phyloP scores from a whole-genome alignment of 768 basidiomycete genomes.

The Lactifluus subvellereus region DNA sequence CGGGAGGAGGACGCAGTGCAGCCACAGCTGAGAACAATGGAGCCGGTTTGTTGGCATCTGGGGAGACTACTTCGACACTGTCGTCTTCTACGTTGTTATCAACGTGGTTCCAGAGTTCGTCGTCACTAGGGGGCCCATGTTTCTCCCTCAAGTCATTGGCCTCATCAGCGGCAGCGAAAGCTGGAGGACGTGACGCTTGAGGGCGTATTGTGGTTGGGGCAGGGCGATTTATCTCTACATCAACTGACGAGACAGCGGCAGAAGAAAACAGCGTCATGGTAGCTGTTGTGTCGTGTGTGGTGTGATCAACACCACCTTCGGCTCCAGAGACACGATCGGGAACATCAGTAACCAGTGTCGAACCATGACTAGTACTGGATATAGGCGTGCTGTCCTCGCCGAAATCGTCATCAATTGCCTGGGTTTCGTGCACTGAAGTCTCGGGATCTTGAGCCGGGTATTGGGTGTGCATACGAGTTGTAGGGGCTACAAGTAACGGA shows the following conservation, averaged over 20 bases:
- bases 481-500: not conserved
- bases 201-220: not conserved
- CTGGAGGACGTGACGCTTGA: not conserved
- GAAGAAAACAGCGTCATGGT: not conserved
- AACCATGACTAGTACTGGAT: conserved; percentile 8
- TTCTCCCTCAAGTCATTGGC: not conserved
- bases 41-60: conserved; percentile 9
- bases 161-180: conserved; percentile 6
- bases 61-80: conserved; percentile 14
- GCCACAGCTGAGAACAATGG: conserved; percentile 6
- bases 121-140: conserved; percentile 34
- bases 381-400: not conserved
- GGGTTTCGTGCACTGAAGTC: conserved; percentile 1
- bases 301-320: not conserved
- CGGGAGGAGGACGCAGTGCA: conserved; percentile 2
- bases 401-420: conserved; percentile 4
- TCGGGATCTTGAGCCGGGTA: not conserved
- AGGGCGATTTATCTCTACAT: not conserved
- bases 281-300: not conserved
- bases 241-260: not conserved
- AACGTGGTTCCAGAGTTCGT: conserved; percentile 43
- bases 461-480: not conserved
- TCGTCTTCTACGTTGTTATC: conserved; percentile 32
- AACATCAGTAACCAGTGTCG: conserved; percentile 11
- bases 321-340: not conserved